Conservation (phyloP, 768 basidiomycete species). For the Hypholoma fasciculare region DNA sequence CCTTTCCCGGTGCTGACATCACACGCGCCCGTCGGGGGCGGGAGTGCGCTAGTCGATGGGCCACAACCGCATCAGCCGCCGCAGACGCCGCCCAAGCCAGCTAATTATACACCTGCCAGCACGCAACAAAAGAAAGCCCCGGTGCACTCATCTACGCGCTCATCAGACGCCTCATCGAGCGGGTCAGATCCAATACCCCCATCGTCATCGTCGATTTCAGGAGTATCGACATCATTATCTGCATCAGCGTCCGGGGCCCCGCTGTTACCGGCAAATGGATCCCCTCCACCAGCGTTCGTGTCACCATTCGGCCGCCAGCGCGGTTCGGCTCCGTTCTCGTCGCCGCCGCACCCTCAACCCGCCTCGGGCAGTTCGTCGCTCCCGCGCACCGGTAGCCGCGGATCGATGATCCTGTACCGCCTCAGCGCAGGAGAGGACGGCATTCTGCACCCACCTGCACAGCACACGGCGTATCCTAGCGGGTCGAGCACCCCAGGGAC, state of each 20-base stretch:
- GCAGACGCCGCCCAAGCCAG: background rate
- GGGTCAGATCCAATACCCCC: background rate
- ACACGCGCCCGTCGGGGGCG: background rate
- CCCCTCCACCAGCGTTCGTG: background rate
- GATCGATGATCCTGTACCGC: constrained; percentile 36
- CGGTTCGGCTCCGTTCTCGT: background rate
- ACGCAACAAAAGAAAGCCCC: background rate
- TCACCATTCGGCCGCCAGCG: background rate
- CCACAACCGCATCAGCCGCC: background rate
- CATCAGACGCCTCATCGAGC: background rate
- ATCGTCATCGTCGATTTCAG: background rate
- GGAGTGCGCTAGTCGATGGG: background rate
- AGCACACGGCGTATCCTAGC: background rate
- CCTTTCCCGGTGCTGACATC: constrained; percentile 2
- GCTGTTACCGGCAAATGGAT: background rate
- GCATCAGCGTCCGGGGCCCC: background rate
- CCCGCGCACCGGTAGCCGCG: constrained; percentile 14
- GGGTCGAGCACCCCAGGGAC: constrained; percentile 1
- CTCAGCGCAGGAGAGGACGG: constrained; percentile 12
- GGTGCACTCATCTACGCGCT: background rate
- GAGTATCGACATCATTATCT: background rate
- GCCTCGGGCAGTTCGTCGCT: background rate
- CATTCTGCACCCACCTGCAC: background rate
- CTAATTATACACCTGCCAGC: background rate
- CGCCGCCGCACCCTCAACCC: background rate